Conservation (phyloP, 495 filamentous ascomycete species). For the Trichoderma reesei region DNA sequence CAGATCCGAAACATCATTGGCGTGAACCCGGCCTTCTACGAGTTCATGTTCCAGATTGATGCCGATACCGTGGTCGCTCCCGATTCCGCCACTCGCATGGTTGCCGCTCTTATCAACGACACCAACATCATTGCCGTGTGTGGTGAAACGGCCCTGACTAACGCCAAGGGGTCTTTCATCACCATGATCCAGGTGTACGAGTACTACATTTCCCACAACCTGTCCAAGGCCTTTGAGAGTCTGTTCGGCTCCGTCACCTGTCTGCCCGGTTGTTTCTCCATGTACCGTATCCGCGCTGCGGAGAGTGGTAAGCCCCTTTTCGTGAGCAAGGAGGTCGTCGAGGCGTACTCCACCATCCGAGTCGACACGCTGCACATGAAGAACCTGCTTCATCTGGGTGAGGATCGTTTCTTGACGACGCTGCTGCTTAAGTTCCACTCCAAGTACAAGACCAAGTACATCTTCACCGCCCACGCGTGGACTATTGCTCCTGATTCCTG, state of each 20-base stretch:
- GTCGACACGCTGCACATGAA: slow-evolving; percentile 99
- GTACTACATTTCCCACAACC: slow-evolving; percentile 98
- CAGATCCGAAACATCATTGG: slow-evolving; percentile 99
- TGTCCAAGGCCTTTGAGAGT: slow-evolving; percentile 97
- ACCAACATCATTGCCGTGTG: slow-evolving; percentile 87
- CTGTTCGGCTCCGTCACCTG: slow-evolving; percentile 96
- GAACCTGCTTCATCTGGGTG: slow-evolving; percentile 88
- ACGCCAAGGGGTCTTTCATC: slow-evolving; percentile 82
- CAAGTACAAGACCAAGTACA: slow-evolving; percentile 96
- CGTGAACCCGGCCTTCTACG: slow-evolving; percentile 96
- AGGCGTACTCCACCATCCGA: slow-evolving; percentile 78
- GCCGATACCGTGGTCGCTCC: slow-evolving; percentile 90
- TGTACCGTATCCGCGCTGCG: slow-evolving; percentile 93
- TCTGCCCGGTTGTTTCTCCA: slow-evolving; percentile 94
- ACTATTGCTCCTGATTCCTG: slow-evolving; percentile 93
- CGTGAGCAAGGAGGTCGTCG: slow-evolving; percentile 81
- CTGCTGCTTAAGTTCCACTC: slow-evolving; percentile 86
- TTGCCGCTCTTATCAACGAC: slow-evolving; percentile 83
- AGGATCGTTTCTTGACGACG: slow-evolving; percentile 94
- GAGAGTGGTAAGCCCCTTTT: slow-evolving; percentile 93
- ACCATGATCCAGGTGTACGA: slow-evolving; percentile 99
- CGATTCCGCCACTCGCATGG: slow-evolving; percentile 88
- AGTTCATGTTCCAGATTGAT: slow-evolving; percentile 94
- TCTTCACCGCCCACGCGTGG: slow-evolving; percentile 84
- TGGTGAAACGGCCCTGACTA: slow-evolving; percentile 87